These are phyloP conservation scores for Dendrobium catenatum DNA, from an alignment of 106 monocot species.

Conservation along the genomic window DNA sequence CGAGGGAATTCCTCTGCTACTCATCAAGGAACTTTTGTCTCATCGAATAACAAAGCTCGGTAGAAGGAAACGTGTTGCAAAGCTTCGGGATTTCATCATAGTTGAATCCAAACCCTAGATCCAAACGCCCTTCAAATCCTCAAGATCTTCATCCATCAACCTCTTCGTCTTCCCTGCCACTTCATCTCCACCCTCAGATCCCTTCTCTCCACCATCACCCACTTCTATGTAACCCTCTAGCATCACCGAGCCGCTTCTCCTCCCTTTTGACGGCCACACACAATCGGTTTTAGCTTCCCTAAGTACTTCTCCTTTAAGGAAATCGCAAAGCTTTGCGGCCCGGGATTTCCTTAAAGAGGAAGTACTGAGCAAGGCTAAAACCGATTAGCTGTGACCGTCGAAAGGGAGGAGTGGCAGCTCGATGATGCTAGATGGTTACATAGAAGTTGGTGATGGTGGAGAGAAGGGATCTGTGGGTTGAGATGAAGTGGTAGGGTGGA, in stretches of 20 bases:
- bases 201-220: not conserved
- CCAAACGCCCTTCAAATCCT: conserved; percentile 35
- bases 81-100: conserved; percentile 52
- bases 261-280: not conserved
- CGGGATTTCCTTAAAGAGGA: not conserved
- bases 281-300: not conserved
- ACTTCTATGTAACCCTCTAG: conserved; percentile 35
- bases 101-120: conserved; percentile 47
- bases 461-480: conserved; percentile 3
- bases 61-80: conserved; percentile 37
- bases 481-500: conserved; percentile 17
- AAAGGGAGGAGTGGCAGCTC: conserved; percentile 1
- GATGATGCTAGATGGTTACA: conserved; percentile 41
- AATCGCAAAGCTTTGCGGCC: too few species aligned
- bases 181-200: not conserved
- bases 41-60: conserved; percentile 45
- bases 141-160: conserved; percentile 30
- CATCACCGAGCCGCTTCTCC: conserved; percentile 12
- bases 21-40: conserved; percentile 32
- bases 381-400: not conserved
- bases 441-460: conserved; percentile 2
- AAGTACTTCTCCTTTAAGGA: not conserved
- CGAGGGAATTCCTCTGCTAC: conserved; percentile 7
- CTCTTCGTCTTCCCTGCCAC: conserved; percentile 40
- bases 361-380: not conserved